Base-by-base conservation (phyloP, 2,329 filamentous ascomycete species). In the Diplodia sapinea region DNA sequence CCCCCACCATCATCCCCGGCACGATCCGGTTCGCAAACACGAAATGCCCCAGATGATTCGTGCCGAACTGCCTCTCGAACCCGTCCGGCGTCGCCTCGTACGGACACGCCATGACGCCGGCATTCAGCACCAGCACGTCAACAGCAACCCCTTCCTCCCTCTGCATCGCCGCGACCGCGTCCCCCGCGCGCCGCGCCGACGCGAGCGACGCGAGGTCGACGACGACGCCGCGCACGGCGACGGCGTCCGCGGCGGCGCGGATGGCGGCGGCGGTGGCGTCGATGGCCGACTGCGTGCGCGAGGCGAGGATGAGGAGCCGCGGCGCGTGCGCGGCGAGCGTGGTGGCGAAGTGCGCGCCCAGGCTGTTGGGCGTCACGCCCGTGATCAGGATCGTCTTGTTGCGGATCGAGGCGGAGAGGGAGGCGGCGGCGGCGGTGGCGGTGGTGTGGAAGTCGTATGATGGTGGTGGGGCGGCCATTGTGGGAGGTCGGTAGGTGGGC, bases 31-130 rank as follows among this genome's bases (percentile, higher is more conserved):
- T 80, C 8, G 79, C 82, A 9, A 85, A 71, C 0, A 84, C 69
- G 12, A 79, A 80, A 67, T 81, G 81, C 3, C 79, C 82, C 61
- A 84, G 68, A 70, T 83, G 79, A 68, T 84, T 84, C 1, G 78
- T 81, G 31, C 78, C 82, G 68, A 83, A 80, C 56, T 83, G 80
- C 13, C 77, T 72, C 70, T 84, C 82, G 70, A 81, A 80, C 33
- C 80, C 81, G 50, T 83, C 80, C 29, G 73, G 69, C 1, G 79
- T 81, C 2, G 71, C 65, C 13, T 66, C 62, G 29, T 54, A 72
- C 1, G 70, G 75, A 38, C 79, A 73, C n/a, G 79, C 79, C 73
- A 75, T 75, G 26, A 75, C 72, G 15, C 71, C 73, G 2, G 80
- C 77, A 26, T 82, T 82, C 69, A 79, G 76, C 31, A 82, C 74